Percentiles rank a stretch among this genome's conserved stretches.
These are phyloP conservation scores for Agarophyton chilense DNA, from an alignment of 23 red algal genomes.

Conservation along the genomic window DNA sequence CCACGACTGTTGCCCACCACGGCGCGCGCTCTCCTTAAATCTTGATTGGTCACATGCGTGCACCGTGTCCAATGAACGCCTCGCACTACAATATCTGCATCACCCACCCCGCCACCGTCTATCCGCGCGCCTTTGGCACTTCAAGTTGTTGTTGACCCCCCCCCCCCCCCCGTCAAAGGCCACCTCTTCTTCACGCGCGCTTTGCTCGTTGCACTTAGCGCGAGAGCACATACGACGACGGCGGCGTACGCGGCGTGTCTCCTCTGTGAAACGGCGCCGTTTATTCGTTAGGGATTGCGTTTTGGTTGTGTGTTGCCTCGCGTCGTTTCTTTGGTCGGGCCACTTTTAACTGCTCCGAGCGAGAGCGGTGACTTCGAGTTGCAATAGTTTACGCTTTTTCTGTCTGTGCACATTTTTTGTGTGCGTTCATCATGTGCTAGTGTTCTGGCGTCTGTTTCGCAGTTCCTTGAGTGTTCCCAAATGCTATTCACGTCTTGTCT, in stretches of 20 bases:
- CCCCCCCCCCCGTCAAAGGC: neutral
- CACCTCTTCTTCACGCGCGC: too few species aligned
- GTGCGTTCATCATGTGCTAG: neutral
- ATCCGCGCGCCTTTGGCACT: neutral
- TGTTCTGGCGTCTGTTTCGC: neutral
- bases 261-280: too few species aligned
- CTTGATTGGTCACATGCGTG: neutral
- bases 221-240: too few species aligned
- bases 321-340: neutral
- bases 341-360: neutral
- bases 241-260: too few species aligned
- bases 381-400: neutral
- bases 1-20: neutral
- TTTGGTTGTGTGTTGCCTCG: too few species aligned
- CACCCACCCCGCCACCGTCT: neutral
- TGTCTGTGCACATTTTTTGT: too few species aligned
- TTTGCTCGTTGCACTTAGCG: too few species aligned
- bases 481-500: neutral
- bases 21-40: neutral
- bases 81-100: neutral
- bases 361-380: neutral
- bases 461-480: neutral
- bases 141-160: neutral
- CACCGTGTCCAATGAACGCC: conserved; percentile 10
- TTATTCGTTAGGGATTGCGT: too few species aligned